Evolutionary conservation across 2,329 filamentous ascomycete species (phyloP), one percentile per base, ranked within the genome.

Genomic region (Chaetomiaceae sp.): DNA sequence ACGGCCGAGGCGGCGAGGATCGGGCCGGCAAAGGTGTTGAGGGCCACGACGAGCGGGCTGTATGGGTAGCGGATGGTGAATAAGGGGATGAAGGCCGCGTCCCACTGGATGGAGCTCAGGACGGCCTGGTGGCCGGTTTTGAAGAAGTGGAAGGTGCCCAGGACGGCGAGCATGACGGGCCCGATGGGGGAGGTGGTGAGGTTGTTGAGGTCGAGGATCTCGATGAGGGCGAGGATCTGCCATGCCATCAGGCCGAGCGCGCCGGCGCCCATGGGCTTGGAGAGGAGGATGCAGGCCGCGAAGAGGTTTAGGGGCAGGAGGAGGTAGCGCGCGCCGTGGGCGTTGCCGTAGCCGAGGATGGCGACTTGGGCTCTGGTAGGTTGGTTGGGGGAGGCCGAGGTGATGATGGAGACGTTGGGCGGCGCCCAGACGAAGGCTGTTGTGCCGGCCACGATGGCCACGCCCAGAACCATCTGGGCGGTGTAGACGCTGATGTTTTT

Each of bases 61-160:
- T 88, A 96, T 1, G 93, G 93, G 69, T 99, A 96, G 51, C 81
- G 81, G 57, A 99, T 81, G 5, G 81, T 82, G 52, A 85, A 82
- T 7, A 97, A 77, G 0, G 92, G 87, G 58, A 99, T 88, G 70
- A 99, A 99, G 3, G 90, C 92, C 17, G 82, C 81, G 70, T 99
- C 93, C 93, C 93, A 99, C 65, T 99, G 93, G 63, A 99, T 92
- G 58, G 83, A 88, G 59, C 85, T 80, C 20, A 96, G 78, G 0
- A 84, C 86, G 12, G 92, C 92, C 70, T 97, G 92, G 68, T 99
- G 93, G 55, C 93, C 93, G 0, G 93, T 99, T 66, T 95, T 96
- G 81, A 99, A 99, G 74, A 85, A 99, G 73, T 96, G 85, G 69
- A 92, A 95, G 62, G 87, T 89, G 53, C 91, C 93, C 1, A 99